phyloP scores from a whole-genome alignment of 2,329 filamentous ascomycete species.

The Phaeoacremonium minimum region DNA sequence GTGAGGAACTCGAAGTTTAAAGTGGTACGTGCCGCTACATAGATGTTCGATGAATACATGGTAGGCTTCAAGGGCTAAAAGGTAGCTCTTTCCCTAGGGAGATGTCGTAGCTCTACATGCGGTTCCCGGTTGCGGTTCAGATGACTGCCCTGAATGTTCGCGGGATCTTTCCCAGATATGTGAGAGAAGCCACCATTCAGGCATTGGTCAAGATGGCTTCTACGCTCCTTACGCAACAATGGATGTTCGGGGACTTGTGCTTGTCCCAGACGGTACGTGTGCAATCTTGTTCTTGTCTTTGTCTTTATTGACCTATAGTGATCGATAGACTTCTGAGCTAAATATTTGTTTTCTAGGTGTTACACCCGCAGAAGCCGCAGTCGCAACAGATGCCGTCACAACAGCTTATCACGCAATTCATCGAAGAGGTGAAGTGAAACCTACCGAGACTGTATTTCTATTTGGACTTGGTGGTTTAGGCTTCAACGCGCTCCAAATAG shows the following conservation, averaged over 20 bases:
- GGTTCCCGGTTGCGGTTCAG: conserved; percentile 23
- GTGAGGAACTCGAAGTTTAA: conserved; percentile 10
- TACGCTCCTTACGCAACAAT: conserved; percentile 32
- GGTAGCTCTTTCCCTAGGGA: conserved; percentile 11
- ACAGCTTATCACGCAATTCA: conserved; percentile 34
- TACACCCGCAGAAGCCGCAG: conserved; percentile 25
- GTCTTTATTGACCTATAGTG: too few relatives aligned
- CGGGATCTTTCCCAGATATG: conserved; percentile 31
- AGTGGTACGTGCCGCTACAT: too few relatives aligned
- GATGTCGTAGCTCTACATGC: conserved; percentile 24
- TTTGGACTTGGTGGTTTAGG: conserved; percentile 35
- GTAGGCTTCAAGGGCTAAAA: neutral
- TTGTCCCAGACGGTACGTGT: conserved; percentile 16
- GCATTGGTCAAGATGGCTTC: conserved; percentile 37
- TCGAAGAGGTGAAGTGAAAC: conserved; percentile 25
- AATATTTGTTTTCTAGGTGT: too few relatives aligned
- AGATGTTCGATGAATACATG: too few relatives aligned
- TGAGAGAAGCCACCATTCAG: conserved; percentile 30
- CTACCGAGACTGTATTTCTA: conserved; percentile 29
- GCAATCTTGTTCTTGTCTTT: too few relatives aligned
- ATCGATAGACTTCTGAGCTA: too few relatives aligned
- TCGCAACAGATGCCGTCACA: conserved; percentile 33
- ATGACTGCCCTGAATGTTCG: conserved; percentile 30
- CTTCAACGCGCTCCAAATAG: conserved; percentile 32
- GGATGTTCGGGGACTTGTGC: conserved; percentile 15